phyloP scores from a whole-genome alignment of 2,329 filamentous ascomycete species.

The Verruconis gallopava region DNA sequence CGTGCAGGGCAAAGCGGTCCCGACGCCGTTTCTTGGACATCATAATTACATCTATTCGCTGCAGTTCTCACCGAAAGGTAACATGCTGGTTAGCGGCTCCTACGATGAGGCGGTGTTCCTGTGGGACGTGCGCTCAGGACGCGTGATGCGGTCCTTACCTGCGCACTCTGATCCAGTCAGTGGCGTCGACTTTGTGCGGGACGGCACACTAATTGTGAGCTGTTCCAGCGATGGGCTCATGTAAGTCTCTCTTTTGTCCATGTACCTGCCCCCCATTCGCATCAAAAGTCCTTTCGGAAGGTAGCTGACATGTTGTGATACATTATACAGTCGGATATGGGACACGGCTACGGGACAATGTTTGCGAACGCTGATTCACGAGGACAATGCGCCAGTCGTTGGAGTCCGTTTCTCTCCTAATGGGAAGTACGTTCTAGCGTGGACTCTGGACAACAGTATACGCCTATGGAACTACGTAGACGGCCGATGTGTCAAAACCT shows the following conservation, averaged over 20 bases:
- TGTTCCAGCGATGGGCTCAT: constrained; percentile 87
- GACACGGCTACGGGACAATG: constrained; percentile 93
- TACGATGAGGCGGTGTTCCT: constrained; percentile 96
- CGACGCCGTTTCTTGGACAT: constrained; percentile 61
- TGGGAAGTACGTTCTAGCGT: constrained; percentile 82
- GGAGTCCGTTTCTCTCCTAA: constrained; percentile 90
- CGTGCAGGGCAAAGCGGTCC: constrained; percentile 40
- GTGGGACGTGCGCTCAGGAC: constrained; percentile 85
- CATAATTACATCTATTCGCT: constrained; percentile 94
- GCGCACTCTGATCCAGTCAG: constrained; percentile 92
- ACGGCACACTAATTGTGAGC: constrained; percentile 83
- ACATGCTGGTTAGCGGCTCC: constrained; percentile 87
- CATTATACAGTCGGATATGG: constrained; percentile 64
- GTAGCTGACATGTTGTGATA: constrained; percentile 2
- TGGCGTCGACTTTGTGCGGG: constrained; percentile 82
- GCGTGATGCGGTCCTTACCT: constrained; percentile 78
- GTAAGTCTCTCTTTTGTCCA: constrained; percentile 31
- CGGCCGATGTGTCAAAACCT: constrained; percentile 88
- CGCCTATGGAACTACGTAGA: constrained; percentile 92
- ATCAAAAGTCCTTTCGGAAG: neutral
- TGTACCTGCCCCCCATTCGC: neutral
- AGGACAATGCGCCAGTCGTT: constrained; percentile 84
- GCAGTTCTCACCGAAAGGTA: constrained; percentile 94
- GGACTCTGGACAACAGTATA: constrained; percentile 79
- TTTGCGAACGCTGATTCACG: constrained; percentile 84